A percentile compares a stretch with the other conserved stretches of the same genome.
phyloP scores from a whole-genome alignment of 2,329 filamentous ascomycete species.

The Decorospora gaudefroyi region DNA sequence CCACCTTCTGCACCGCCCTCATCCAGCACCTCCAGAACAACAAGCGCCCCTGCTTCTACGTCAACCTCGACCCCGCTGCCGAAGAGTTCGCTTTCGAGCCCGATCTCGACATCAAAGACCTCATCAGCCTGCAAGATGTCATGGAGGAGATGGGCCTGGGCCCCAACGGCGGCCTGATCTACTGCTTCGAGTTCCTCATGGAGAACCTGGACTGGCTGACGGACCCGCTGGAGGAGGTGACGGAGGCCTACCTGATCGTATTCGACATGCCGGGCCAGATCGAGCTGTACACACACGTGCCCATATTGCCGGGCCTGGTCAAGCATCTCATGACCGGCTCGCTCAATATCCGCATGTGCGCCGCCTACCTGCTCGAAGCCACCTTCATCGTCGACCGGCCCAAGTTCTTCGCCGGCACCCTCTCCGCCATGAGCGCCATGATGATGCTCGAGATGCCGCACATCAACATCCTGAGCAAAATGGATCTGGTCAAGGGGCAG shows the following conservation, averaged over 20 bases:
- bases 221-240: constrained; percentile 79
- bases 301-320: constrained; percentile 82
- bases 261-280: constrained; percentile 99
- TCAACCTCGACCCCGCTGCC: constrained; percentile 96
- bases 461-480: constrained; percentile 94
- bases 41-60: constrained; percentile 93
- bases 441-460: constrained; percentile 97
- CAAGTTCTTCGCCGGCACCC: constrained; percentile 95
- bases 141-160: constrained; percentile 94
- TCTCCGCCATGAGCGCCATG: constrained; percentile 98
- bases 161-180: constrained; percentile 90
- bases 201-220: constrained; percentile 93
- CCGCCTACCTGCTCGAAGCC: constrained; percentile 90
- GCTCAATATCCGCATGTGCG: constrained; percentile 88
- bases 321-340: constrained; percentile 80
- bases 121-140: constrained; percentile 91
- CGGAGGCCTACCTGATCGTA: constrained; percentile 95
- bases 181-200: constrained; percentile 94
- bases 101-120: constrained; percentile 92
- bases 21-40: constrained; percentile 91
- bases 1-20: constrained; percentile 90
- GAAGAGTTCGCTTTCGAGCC: constrained; percentile 90
- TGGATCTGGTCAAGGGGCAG: constrained; percentile 93
- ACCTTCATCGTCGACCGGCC: constrained; percentile 94
- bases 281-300: constrained; percentile 96